phyloP scores from a whole-genome alignment of 768 basidiomycete species.

The Boletus rufocinnamomeus region DNA sequence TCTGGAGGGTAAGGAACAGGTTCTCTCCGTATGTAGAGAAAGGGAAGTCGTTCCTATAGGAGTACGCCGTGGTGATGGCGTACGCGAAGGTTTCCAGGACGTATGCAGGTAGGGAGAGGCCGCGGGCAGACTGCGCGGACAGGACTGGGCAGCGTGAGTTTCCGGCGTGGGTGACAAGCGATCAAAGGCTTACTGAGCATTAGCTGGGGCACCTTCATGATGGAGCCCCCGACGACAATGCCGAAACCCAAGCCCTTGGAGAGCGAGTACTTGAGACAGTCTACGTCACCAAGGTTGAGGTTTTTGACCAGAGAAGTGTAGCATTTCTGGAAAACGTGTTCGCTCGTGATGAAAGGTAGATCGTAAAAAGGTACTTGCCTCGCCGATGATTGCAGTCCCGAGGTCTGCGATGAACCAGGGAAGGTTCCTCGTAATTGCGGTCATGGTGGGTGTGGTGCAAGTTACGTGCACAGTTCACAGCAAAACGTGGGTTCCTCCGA shows the following conservation, averaged over 20 bases:
- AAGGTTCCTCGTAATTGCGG: slow-evolving; percentile 77
- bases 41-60: slow-evolving; percentile 81
- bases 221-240: slow-evolving; percentile 88
- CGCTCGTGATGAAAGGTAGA: neutral
- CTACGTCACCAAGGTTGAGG: slow-evolving; percentile 69
- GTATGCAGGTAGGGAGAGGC: slow-evolving; percentile 85
- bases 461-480: neutral
- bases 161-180: neutral
- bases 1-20: slow-evolving; percentile 88
- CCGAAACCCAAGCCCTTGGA: slow-evolving; percentile 93
- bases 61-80: slow-evolving; percentile 87
- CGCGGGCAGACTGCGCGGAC: slow-evolving; percentile 74
- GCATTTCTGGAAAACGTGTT: slow-evolving; percentile 66
- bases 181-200: slow-evolving; percentile 60
- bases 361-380: slow-evolving; percentile 45
- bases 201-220: slow-evolving; percentile 97
- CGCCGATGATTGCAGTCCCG: slow-evolving; percentile 77
- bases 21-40: slow-evolving; percentile 99
- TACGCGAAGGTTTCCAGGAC: slow-evolving; percentile 90
- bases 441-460: slow-evolving; percentile 49
- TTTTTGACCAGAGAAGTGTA: slow-evolving; percentile 88
- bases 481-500: slow-evolving; percentile 7
- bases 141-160: slow-evolving; percentile 44
- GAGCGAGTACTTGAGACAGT: slow-evolving; percentile 88
- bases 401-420: slow-evolving; percentile 84